These are phyloP conservation scores for Papilionanthe hybrid DNA, from an alignment of 116 monocot species.

Conservation along the genomic window DNA sequence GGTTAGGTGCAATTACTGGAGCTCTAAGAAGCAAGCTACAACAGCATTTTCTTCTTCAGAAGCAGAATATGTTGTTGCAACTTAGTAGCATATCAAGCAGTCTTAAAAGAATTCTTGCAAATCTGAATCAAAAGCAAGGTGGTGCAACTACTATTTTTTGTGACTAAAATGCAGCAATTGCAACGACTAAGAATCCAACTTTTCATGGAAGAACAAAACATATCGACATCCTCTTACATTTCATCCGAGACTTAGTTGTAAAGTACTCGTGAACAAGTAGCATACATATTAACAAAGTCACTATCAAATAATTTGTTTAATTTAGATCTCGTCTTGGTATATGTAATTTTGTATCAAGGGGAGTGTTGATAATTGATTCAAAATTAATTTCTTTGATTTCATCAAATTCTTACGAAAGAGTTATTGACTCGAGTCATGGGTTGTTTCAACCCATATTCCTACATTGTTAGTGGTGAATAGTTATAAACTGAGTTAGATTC, in stretches of 20 bases:
- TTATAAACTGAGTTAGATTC: too few relatives aligned
- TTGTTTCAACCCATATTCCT: too few relatives aligned
- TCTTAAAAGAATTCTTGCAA: background rate
- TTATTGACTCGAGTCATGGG: too few relatives aligned
- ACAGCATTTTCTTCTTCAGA: background rate
- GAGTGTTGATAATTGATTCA: too few relatives aligned
- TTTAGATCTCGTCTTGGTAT: background rate
- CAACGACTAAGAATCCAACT: background rate
- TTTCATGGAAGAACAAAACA: background rate
- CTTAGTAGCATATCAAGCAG: background rate
- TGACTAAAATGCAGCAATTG: background rate
- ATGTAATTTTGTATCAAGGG: background rate
- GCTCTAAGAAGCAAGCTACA: background rate
- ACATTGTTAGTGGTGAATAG: too few relatives aligned
- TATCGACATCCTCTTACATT: background rate
- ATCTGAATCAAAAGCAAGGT: background rate
- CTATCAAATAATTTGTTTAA: background rate
- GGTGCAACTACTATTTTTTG: background rate
- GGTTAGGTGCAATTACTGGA: background rate
- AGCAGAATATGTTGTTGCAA: background rate
- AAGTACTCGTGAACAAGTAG: background rate
- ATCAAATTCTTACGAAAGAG: too few relatives aligned
- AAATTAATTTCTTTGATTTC: too few relatives aligned
- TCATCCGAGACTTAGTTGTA: background rate
- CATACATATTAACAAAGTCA: background rate